Conservation (phyloP, 257 asterid genomes). For the Primulina tabacum region DNA sequence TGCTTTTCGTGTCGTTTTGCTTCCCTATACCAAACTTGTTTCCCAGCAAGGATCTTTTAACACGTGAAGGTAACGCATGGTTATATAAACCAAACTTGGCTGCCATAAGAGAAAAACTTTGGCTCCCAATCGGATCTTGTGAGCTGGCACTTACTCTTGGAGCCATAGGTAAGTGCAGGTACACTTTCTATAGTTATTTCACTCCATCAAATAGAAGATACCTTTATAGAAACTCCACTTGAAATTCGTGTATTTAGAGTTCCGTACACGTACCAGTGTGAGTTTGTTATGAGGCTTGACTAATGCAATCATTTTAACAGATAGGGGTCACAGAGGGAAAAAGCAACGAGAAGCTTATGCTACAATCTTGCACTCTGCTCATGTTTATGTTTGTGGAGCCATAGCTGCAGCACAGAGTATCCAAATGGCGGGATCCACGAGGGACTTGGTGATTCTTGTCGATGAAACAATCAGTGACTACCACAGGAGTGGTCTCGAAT, state of each 20-base stretch:
- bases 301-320: slow-evolving; percentile 28
- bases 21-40: slow-evolving; percentile 71
- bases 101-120: slow-evolving; percentile 52
- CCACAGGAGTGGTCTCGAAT: slow-evolving; percentile 70
- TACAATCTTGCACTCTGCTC: slow-evolving; percentile 84
- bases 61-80: slow-evolving; percentile 53
- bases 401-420: slow-evolving; percentile 93
- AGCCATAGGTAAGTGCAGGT: slow-evolving; percentile 38
- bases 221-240: neutral
- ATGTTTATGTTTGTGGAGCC: slow-evolving; percentile 89
- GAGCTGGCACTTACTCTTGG: slow-evolving; percentile 86
- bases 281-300: neutral
- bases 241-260: neutral
- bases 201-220: neutral
- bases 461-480: slow-evolving; percentile 64
- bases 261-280: neutral
- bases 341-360: slow-evolving; percentile 80
- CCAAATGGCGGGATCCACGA: slow-evolving; percentile 73
- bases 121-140: slow-evolving; percentile 82
- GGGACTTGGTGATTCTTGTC: slow-evolving; percentile 86
- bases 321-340: slow-evolving; percentile 32
- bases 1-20: slow-evolving; percentile 58
- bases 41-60: slow-evolving; percentile 55
- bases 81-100: slow-evolving; percentile 54
- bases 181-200: neutral